Evolutionary conservation across 768 basidiomycete genomes (phyloP), one percentile per base, ranked within the genome.

Genomic region (Mycena rosella): DNA sequence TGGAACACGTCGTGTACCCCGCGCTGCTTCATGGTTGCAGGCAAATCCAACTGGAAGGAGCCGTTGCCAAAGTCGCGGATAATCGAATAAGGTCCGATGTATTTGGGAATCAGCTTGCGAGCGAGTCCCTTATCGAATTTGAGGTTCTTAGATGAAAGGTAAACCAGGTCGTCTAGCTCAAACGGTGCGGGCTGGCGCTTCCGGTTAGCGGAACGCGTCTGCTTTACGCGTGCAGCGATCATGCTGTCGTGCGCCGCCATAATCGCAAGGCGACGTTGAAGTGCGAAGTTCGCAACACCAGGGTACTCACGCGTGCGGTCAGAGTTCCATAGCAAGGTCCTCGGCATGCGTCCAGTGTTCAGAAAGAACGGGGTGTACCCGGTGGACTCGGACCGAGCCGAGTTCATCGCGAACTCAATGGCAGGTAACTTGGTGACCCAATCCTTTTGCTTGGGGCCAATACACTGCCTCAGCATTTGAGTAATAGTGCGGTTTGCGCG

Each of bases 31-130:
- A 80, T 65, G 68, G 54, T 11, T 54, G 49, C 0, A 51, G 74
- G 17, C 34, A 75, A 26, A 61, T 76, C 30, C 32, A 71, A 4
- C 64, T 70, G 1, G 27, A 59, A 78, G 0, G 75, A 68, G 0
- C 62, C 69, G 32, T 74, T 69, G 0, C 47, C 45, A 17, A 64
- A 54, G 24, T 66, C 68, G 14, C 63, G 57, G 0, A 63, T 20
- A 32, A 79, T 70, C 14, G 59, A 56, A 54, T 72, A 78, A 0
- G 79, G 79, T 7, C 79, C 79, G 29, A 78, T 73, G 56, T 60
- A 80, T 58, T 77, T 77, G 2, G 78, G 79, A 5, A 71, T 53
- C 2, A 80, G 66, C 53, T 80, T 80, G 2, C 70, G 64, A 13
- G 76, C 74, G 29, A 67, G 30, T 26, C 72, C 67, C 78, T 42